These are phyloP conservation scores for Yamadazyma atlantica DNA, from an alignment of 1,139 yeast species.

Conservation along the genomic window DNA sequence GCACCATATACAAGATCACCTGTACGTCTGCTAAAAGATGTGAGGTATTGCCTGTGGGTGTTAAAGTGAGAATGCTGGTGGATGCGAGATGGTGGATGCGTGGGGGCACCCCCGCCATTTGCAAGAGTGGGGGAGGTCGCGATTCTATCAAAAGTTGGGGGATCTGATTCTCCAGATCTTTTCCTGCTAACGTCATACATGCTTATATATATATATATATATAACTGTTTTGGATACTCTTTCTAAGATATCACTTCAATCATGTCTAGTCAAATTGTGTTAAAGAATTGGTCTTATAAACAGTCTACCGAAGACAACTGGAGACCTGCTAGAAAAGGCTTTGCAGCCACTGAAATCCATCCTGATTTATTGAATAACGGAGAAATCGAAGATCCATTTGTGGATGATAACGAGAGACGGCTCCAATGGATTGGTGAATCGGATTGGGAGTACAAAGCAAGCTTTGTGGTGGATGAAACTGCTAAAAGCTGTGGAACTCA, in stretches of 20 bases:
- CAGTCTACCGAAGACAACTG: constrained; percentile 2
- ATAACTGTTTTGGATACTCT: not conserved
- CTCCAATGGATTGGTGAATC: constrained; percentile 47
- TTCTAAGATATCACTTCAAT: not conserved
- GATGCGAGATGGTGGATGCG: not conserved
- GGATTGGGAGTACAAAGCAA: constrained; percentile 37
- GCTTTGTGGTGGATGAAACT: not conserved
- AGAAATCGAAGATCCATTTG: constrained; percentile 42
- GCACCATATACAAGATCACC: too few relatives aligned
- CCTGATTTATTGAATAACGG: constrained; percentile 33
- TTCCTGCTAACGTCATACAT: too few relatives aligned
- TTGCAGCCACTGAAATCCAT: constrained; percentile 24
- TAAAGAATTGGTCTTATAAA: constrained; percentile 6
- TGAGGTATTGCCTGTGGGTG: too few relatives aligned
- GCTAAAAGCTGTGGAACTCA: constrained; percentile 5
- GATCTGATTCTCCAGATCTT: not conserved
- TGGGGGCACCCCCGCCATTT: not conserved
- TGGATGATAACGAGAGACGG: constrained; percentile 33
- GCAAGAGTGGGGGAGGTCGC: not conserved
- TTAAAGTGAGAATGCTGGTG: too few relatives aligned
- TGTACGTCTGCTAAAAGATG: too few relatives aligned
- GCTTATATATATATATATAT: too few relatives aligned
- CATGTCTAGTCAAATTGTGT: not conserved
- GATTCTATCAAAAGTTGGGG: not conserved
- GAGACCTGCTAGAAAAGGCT: constrained; percentile 7